Percentiles rank a stretch among this genome's conserved stretches.
Conservation (phyloP, 805 yeast genomes). For the Kluyveromyces wickerhamii region DNA sequence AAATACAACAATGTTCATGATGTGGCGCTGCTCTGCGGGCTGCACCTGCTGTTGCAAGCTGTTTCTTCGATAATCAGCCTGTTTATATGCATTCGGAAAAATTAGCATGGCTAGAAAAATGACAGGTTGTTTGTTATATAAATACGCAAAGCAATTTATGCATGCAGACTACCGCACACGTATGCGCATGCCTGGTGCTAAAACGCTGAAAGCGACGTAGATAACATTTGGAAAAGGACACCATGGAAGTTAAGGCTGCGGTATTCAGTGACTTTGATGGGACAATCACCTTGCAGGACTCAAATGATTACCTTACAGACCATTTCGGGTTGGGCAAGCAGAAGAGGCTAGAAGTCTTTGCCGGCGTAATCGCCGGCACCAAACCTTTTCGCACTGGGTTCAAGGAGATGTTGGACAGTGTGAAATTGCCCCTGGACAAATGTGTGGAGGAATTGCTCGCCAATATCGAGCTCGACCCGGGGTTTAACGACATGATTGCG, state of each 20-base stretch:
- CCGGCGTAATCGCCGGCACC: constrained; percentile 61
- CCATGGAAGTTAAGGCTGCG: constrained; percentile 48
- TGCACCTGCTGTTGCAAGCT: no score
- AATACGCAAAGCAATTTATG: no score
- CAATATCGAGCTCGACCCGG: constrained; percentile 77
- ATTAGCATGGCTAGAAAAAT: no score
- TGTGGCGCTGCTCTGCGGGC: no score
- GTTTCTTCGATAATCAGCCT: no score
- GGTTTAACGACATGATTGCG: constrained; percentile 70
- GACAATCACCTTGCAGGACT: constrained; percentile 90
- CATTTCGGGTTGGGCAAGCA: constrained; percentile 76
- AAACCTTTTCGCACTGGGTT: constrained; percentile 76
- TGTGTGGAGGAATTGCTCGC: constrained; percentile 65
- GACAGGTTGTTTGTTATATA: no score
- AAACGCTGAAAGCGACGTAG: no score
- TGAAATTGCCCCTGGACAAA: constrained; percentile 67
- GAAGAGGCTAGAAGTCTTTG: constrained; percentile 59
- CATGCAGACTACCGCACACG: no score
- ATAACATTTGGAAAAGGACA: no score
- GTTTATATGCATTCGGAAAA: no score
- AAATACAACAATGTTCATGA: constrained; percentile 35
- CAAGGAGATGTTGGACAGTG: constrained; percentile 72
- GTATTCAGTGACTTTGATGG: constrained; percentile 98
- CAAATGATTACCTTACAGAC: constrained; percentile 88
- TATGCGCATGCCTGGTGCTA: no score